Base-by-base conservation (phyloP, 495 filamentous ascomycete species). In the Neurospora sp. region DNA sequence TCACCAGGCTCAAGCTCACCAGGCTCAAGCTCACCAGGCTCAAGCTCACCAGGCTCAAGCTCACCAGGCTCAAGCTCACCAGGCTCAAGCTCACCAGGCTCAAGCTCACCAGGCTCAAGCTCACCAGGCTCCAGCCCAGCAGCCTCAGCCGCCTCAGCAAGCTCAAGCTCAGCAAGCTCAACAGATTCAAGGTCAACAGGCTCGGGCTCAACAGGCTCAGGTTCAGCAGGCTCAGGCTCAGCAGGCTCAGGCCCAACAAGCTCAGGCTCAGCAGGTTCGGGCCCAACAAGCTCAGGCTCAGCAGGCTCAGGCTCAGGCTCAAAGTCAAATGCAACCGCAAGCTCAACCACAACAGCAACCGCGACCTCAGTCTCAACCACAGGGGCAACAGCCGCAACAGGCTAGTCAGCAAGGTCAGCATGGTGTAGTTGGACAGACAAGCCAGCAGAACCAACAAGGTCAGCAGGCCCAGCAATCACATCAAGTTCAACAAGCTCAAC, bases 311-410 rank as follows among this genome's bases (percentile, higher is more conserved):
- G 39, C 53, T 12, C 69, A 74, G 39, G 20, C 68, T 27, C 45
- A 53, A 31, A 31, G 27, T 31, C 27, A 31, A 35, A 35, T 35
- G 12, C 53, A 61, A 35, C 12, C 53, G 5, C 53, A 61, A 35
- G 14, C 53, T 35, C 53, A 61, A 61, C 27, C 53, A 61, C 22
- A 61, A 61, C 53, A 31, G 53, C 53, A 61, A 31, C 53, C 53
- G 27, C 53, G 27, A 61, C 53, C 27, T 16, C 53, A 61, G 53
- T 35, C 53, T 61, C 68, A 71, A 35, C 73, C 44, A 70, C 74
- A 71, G 27, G 65, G 39, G 20, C 69, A 73, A 8, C 71, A 69
- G 53, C 73, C 70, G 42, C 76, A 77, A 71, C 77, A 78, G 45
- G 69, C 69, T 14, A 73, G 69, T 10, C 77, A 77, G 41, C 75